Conservation (phyloP, 768 basidiomycete genomes). For the Hericium rajendrae region DNA sequence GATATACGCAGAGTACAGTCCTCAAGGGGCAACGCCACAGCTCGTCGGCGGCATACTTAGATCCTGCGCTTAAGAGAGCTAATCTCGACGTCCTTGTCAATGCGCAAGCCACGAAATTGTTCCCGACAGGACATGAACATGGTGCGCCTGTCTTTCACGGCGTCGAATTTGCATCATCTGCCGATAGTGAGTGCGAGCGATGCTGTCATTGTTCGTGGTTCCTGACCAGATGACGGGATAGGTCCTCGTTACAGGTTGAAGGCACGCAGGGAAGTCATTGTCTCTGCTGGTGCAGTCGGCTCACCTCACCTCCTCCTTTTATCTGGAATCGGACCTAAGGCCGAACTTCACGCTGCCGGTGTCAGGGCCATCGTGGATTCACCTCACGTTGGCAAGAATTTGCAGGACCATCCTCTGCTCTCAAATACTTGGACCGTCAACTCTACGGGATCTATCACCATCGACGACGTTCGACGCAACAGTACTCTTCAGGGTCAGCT, state of each 20-base stretch:
- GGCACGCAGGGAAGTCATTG: constrained; percentile 13
- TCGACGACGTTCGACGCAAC: constrained; percentile 5
- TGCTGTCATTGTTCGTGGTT: background rate
- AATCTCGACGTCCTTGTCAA: constrained; percentile 7
- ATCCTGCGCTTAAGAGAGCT: background rate
- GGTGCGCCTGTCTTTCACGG: constrained; percentile 2
- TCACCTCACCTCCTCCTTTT: constrained; percentile 31
- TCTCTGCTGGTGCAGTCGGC: constrained; percentile 10
- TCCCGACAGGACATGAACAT: background rate
- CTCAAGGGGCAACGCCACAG: background rate
- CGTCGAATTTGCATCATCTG: constrained; percentile 1
- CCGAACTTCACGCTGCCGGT: constrained; percentile 18
- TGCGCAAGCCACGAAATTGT: constrained; percentile 12
- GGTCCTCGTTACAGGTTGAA: constrained; percentile 1
- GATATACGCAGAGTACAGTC: background rate
- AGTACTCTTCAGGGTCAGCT: constrained; percentile 1
- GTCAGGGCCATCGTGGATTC: constrained; percentile 13
- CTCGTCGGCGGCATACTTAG: background rate
- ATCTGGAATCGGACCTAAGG: constrained; percentile 30
- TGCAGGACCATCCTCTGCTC: constrained; percentile 21
- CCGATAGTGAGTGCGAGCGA: background rate
- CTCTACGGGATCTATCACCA: background rate
- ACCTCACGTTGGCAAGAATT: constrained; percentile 2
- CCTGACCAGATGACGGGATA: background rate
- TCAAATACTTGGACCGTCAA: constrained; percentile 5